Percentiles rank a stretch among this genome's conserved stretches.
Conservation (phyloP, 2,329 filamentous ascomycete genomes). For the Cadophora malorum region DNA sequence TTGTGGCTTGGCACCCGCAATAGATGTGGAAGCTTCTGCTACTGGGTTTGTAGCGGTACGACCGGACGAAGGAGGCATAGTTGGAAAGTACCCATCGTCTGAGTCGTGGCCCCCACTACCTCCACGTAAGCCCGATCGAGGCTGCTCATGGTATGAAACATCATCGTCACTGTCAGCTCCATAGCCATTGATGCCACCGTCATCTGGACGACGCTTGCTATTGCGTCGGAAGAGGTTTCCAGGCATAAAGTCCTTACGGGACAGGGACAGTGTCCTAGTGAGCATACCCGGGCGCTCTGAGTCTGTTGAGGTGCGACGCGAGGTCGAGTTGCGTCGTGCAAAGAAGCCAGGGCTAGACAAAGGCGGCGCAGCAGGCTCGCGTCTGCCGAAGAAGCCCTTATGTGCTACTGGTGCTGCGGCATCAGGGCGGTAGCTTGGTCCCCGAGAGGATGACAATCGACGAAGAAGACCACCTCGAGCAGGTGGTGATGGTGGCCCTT, state of each 20-base stretch:
- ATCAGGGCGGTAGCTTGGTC: constrained; percentile 43
- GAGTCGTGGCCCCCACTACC: constrained; percentile 48
- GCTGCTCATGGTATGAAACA: constrained; percentile 27
- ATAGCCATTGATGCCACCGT: constrained; percentile 62
- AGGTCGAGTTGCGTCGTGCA: constrained; percentile 54
- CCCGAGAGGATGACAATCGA: constrained; percentile 44
- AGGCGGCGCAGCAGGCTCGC: constrained; percentile 28
- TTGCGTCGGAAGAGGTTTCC: constrained; percentile 55
- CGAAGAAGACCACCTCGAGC: constrained; percentile 41
- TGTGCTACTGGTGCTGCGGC: constrained; percentile 40
- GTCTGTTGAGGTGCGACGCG: constrained; percentile 48
- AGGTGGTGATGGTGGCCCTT: constrained; percentile 50
- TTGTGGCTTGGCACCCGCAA: constrained; percentile 34
- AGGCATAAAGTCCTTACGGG: constrained; percentile 56
- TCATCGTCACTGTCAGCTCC: constrained; percentile 51
- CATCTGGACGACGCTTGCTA: constrained; percentile 50
- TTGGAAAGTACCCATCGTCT: constrained; percentile 63
- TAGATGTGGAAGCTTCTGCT: constrained; percentile 35
- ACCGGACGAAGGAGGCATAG: constrained; percentile 27
- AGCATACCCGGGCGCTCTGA: constrained; percentile 50
- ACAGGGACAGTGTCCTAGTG: constrained; percentile 66
- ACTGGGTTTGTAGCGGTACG: constrained; percentile 31
- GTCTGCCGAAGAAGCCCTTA: constrained; percentile 28
- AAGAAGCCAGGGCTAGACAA: constrained; percentile 39
- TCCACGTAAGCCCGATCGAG: constrained; percentile 43